Percentiles rank a stretch among this genome's conserved stretches.
phyloP scores from a whole-genome alignment of 768 basidiomycete genomes.

The Boletus rufocinnamomeus region DNA sequence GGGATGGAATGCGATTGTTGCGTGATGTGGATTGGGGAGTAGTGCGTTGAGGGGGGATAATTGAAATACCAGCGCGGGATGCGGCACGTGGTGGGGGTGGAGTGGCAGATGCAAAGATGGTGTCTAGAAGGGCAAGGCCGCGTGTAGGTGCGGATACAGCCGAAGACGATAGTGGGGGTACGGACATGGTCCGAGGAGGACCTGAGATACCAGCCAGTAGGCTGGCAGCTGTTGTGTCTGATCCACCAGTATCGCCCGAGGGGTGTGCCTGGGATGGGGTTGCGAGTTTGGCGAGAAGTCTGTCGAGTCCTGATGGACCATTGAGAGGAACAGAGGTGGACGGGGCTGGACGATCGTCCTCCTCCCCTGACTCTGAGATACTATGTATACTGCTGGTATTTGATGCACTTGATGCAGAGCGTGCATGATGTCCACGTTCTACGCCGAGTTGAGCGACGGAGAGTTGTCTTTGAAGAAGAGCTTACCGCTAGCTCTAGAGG shows the following conservation, averaged over 20 bases:
- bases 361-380: slow-evolving; percentile 36
- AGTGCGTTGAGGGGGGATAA: slow-evolving; percentile 21
- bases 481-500: slow-evolving; percentile 34
- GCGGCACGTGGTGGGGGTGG: slow-evolving; percentile 25
- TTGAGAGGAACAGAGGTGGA: slow-evolving; percentile 18
- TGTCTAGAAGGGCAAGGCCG: slow-evolving; percentile 63
- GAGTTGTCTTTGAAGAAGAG: not conserved
- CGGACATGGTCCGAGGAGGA: slow-evolving; percentile 34
- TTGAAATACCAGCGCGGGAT: slow-evolving; percentile 19
- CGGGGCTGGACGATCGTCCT: slow-evolving; percentile 16
- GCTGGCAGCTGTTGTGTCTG: slow-evolving; percentile 41
- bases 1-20: slow-evolving; percentile 5
- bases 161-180: slow-evolving; percentile 33
- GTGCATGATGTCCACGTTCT: slow-evolving; percentile 31
- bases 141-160: slow-evolving; percentile 36
- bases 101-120: slow-evolving; percentile 73
- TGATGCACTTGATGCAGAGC: slow-evolving; percentile 37
- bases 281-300: slow-evolving; percentile 44
- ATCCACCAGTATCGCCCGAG: slow-evolving; percentile 26
- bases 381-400: slow-evolving; percentile 38
- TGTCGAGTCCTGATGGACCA: slow-evolving; percentile 43
- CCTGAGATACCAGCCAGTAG: slow-evolving; percentile 53
- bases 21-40: slow-evolving; percentile 15
- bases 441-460: slow-evolving; percentile 8
- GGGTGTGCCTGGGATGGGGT: slow-evolving; percentile 20